Conservation (phyloP, 768 basidiomycete genomes). For the Piloderma croceum region DNA sequence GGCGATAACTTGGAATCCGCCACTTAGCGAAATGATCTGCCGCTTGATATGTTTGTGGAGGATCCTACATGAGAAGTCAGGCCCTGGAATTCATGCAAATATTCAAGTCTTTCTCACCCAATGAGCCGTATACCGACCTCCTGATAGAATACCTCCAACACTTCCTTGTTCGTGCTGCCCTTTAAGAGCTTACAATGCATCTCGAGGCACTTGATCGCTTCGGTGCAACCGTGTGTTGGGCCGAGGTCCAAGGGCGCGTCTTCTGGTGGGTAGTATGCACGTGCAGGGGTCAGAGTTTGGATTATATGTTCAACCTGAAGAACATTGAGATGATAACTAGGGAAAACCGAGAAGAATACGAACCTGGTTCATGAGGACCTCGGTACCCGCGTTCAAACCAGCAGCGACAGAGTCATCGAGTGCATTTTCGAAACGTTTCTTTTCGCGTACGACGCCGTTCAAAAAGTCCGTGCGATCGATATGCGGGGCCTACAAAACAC, state of each 20-base stretch:
- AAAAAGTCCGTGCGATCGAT: conserved; percentile 93
- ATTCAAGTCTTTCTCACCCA: conserved; percentile 53
- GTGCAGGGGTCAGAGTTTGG: conserved; percentile 67
- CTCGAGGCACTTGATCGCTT: conserved; percentile 84
- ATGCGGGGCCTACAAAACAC: conserved; percentile 55
- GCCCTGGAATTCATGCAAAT: too few species aligned
- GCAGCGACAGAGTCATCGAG: conserved; percentile 92
- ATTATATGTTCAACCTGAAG: conserved; percentile 89
- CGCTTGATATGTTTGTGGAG: conserved; percentile 95
- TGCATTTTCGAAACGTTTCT: conserved; percentile 90
- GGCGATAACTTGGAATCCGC: conserved; percentile 94
- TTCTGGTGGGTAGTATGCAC: conserved; percentile 89
- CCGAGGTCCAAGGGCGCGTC: conserved; percentile 74
- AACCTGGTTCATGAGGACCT: conserved; percentile 93
- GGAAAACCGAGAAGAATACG: not conserved
- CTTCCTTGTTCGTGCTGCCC: conserved; percentile 93
- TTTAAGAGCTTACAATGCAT: conserved; percentile 87
- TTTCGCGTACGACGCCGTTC: conserved; percentile 89
- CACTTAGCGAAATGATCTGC: conserved; percentile 90
- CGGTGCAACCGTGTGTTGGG: conserved; percentile 82
- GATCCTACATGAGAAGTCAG: conserved; percentile 53
- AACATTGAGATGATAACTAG: conserved; percentile 3
- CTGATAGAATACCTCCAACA: conserved; percentile 95
- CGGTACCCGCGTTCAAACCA: conserved; percentile 92
- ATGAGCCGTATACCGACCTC: conserved; percentile 91